Evolutionary conservation across 257 asterid species (phyloP), one percentile per base, ranked within the genome.

Genomic region (Osmanthus fragrans): DNA sequence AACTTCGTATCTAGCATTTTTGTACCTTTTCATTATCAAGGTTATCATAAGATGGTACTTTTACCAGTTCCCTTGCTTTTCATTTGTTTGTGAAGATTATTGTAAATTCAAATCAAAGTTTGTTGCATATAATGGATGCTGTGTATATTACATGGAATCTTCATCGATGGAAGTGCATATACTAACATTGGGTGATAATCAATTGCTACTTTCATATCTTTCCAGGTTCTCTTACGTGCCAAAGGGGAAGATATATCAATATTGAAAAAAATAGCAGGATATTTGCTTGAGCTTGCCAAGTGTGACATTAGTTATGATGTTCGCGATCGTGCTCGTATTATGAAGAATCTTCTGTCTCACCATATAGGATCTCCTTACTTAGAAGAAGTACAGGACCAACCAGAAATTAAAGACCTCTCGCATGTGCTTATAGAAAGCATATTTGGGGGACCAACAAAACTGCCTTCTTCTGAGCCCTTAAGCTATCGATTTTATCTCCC

Each of bases 291-390:
- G 67, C 93, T 96, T 81, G 97, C 97, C 78, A 90, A 89, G 73
- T 89, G 83, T 85, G 99, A 93, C 90, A 72, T 83, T 87, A 89
- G 84, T 78, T 96, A 91, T 87, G 98, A 96, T 86, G 85, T 93
- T 82, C 97, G 98, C 51, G 99, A 93, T 78, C 99, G 99, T 73
- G 94, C 92, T 73, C 94, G 96, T 80, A 75, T 92, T 60, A 73
- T 90, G 79, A 89, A 85, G 89, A 88, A 84, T 71, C 83, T 93
- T 79, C 74, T 90, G 70, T 88, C 93, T 69, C 82, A 68, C 82
- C 78, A 81, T 84, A 70, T 77, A 72, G 86, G 87, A 68, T 79
- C 81, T 27, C 77, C 71, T 78, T 81, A 85, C 80, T 72, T 39
- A 60, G 90, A 83, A 80, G 89, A 85, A 82, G 85, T 73, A 74